These are phyloP conservation scores for Penicillium sp. DNA, from an alignment of 2,329 filamentous ascomycete species.

Conservation along the genomic window DNA sequence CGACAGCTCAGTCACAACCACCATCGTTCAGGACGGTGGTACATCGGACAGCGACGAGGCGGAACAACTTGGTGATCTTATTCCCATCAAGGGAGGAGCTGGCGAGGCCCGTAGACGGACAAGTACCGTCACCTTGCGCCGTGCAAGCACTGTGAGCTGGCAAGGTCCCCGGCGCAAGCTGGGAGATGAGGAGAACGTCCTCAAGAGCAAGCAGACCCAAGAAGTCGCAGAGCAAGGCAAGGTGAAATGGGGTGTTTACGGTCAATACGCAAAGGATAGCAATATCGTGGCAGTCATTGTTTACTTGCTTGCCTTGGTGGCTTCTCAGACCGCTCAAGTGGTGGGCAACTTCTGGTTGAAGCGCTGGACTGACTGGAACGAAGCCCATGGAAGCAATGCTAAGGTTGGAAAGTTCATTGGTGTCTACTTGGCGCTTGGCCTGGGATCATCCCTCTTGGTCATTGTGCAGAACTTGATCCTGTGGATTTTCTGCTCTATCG, in stretches of 20 bases:
- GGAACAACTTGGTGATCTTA: constrained; percentile 69
- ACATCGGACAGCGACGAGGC: constrained; percentile 50
- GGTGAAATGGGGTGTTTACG: constrained; percentile 93
- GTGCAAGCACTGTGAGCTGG: constrained; percentile 87
- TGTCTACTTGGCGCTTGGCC: constrained; percentile 88
- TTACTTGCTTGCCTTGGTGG: constrained; percentile 68
- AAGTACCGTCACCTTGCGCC: constrained; percentile 72
- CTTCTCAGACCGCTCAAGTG: constrained; percentile 72
- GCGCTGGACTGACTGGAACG: constrained; percentile 77
- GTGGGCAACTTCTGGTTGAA: constrained; percentile 88
- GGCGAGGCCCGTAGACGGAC: constrained; percentile 52
- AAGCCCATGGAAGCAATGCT: constrained; percentile 57
- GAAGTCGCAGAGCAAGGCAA: constrained; percentile 90
- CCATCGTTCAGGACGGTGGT: constrained; percentile 43
- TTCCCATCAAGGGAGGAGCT: constrained; percentile 60
- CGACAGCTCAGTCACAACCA: constrained; percentile 56
- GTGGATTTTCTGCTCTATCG: constrained; percentile 99
- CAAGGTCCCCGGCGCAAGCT: constrained; percentile 74
- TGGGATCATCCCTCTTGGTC: constrained; percentile 74
- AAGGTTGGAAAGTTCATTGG: constrained; percentile 83
- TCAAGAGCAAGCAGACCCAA: constrained; percentile 76
- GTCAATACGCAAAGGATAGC: constrained; percentile 88
- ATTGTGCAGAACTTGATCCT: constrained; percentile 87
- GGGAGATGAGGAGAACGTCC: constrained; percentile 62
- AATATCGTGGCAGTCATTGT: constrained; percentile 74